Percentiles rank a stretch among this genome's conserved stretches.
These are phyloP conservation scores for Flammula alnicola DNA, from an alignment of 1,284 basidiomycete species.

Conservation along the genomic window DNA sequence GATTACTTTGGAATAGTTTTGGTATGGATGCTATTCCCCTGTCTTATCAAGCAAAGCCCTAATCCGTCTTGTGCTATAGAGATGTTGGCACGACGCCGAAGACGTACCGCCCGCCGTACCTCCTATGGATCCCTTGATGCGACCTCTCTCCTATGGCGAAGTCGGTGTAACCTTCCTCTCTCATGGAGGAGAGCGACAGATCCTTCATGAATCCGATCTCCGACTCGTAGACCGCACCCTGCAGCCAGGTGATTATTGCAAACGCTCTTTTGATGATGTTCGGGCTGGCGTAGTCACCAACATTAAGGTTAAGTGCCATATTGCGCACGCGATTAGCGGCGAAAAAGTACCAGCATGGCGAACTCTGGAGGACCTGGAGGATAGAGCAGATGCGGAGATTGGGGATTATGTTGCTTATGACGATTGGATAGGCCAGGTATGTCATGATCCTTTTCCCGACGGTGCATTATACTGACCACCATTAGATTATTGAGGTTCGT, in stretches of 20 bases:
- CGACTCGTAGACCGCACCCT: conserved; percentile 82
- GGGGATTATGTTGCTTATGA: conserved; percentile 84
- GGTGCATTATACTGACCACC: conserved; percentile 15
- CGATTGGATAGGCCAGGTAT: conserved; percentile 90
- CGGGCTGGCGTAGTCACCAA: conserved; percentile 79
- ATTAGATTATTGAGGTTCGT: conserved; percentile 42
- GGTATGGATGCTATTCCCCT: conserved; percentile 37
- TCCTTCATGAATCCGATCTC: conserved; percentile 72
- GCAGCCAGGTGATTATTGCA: conserved; percentile 84
- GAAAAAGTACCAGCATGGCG: conserved; percentile 69
- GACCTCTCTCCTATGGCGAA: conserved; percentile 79
- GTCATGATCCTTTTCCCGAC: conserved; percentile 26
- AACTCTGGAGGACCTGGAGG: conserved; percentile 62
- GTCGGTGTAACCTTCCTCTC: conserved; percentile 80
- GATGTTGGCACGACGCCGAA: conserved; percentile 84
- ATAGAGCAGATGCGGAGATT: conserved; percentile 64
- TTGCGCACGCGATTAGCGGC: conserved; percentile 79
- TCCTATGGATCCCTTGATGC: conserved; percentile 70
- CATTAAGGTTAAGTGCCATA: conserved; percentile 62
- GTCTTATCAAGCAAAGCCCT: neutral
- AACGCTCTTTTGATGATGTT: conserved; percentile 74
- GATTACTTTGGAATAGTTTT: conserved; percentile 55
- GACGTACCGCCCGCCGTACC: conserved; percentile 54
- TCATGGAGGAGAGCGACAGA: conserved; percentile 61
- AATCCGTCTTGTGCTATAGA: conserved; percentile 42